Conservation (phyloP, 2,329 filamentous ascomycete species). For the Magnaporthiopsis incrustans region DNA sequence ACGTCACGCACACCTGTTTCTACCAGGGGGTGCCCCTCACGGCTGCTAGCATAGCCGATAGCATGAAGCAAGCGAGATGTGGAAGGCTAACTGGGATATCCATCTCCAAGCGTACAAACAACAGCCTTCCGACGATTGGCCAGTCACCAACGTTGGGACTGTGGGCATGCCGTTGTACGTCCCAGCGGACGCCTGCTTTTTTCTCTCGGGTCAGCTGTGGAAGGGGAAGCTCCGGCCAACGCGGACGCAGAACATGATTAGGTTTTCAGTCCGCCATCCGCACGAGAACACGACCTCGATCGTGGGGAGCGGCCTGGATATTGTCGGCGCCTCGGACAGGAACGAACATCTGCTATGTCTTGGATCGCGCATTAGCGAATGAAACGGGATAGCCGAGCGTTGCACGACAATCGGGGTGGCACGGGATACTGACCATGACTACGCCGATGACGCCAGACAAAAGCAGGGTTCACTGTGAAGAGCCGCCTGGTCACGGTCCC, state of each 20-base stretch:
- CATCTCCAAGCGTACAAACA: too few relatives aligned
- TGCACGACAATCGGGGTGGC: background rate
- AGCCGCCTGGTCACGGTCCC: constrained; percentile 61
- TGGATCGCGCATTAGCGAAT: background rate
- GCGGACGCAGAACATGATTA: constrained; percentile 63
- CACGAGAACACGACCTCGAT: constrained; percentile 61
- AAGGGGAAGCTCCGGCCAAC: constrained; percentile 48
- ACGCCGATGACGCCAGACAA: constrained; percentile 28
- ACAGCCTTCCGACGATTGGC: constrained; percentile 17
- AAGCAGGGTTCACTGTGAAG: constrained; percentile 48
- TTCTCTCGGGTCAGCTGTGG: constrained; percentile 57
- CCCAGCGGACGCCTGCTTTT: constrained; percentile 56
- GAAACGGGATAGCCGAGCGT: too few relatives aligned
- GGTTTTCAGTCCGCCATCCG: constrained; percentile 61
- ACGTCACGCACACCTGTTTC: constrained; percentile 40
- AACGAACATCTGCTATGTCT: background rate
- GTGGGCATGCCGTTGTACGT: constrained; percentile 50
- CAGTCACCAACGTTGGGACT: constrained; percentile 60
- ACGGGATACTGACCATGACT: background rate
- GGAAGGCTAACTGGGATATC: too few relatives aligned
- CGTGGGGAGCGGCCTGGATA: constrained; percentile 43
- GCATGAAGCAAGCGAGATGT: too few relatives aligned
- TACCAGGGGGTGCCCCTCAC: constrained; percentile 20
- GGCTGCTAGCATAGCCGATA: too few relatives aligned
- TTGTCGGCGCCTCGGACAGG: constrained; percentile 45